Conservation (phyloP, 805 yeast species). For the Starmera dryadoides region DNA sequence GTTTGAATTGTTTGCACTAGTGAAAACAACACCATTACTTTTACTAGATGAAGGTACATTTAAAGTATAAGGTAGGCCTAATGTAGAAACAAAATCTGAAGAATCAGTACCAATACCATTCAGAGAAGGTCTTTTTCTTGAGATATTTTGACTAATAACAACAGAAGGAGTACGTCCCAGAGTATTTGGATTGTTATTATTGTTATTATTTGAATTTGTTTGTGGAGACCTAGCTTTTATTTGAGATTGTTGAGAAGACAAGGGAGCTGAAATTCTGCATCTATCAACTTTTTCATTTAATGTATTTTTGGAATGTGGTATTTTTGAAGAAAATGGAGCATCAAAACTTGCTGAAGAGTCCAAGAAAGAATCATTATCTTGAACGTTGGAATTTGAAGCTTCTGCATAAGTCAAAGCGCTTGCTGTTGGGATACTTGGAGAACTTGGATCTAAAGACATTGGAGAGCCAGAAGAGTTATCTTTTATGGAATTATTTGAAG, state of each 20-base stretch:
- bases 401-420: neutral
- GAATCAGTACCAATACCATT: constrained; percentile 8
- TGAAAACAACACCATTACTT: neutral
- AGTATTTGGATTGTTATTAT: neutral
- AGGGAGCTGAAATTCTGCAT: constrained; percentile 1
- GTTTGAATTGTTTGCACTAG: neutral
- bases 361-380: neutral
- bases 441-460: neutral
- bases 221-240: neutral
- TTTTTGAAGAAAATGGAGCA: too few species aligned
- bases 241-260: neutral
- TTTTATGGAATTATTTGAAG: neutral
- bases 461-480: neutral
- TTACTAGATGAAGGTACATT: neutral
- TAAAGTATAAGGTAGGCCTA: constrained; percentile 15
- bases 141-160: neutral
- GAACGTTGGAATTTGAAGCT: too few species aligned
- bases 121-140: constrained; percentile 12
- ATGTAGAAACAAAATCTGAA: constrained; percentile 10
- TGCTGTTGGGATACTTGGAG: neutral
- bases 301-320: too few species aligned
- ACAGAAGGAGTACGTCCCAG: neutral
- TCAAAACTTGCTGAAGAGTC: neutral
- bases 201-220: neutral
- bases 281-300: constrained; percentile 3